These are phyloP conservation scores for Carex myosuroides DNA, from an alignment of 176 grass and related monocot species.

Conservation along the genomic window DNA sequence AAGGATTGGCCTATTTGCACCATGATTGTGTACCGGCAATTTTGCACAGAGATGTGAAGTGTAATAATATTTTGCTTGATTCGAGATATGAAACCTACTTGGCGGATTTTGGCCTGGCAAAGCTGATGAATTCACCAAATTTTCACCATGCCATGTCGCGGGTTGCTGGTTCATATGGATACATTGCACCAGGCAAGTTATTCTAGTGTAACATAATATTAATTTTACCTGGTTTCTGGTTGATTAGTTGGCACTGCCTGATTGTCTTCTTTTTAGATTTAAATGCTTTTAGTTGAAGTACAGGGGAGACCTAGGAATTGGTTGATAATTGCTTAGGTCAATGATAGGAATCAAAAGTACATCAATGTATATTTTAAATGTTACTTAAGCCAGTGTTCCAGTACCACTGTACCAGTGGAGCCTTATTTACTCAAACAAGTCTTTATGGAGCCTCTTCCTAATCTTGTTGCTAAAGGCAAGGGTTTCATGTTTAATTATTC, in stretches of 20 bases:
- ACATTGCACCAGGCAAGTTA: slow-evolving; percentile 93
- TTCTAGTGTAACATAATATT: not conserved
- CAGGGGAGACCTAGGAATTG: slow-evolving; percentile 8
- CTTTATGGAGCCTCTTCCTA: slow-evolving; percentile 20
- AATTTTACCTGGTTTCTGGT: not conserved
- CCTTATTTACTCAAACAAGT: slow-evolving; percentile 16
- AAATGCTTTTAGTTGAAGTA: slow-evolving; percentile 37
- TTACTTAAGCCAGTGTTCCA: not conserved
- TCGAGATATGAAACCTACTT: slow-evolving; percentile 75
- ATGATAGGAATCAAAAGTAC: slow-evolving; percentile 17
- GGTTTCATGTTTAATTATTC: slow-evolving; percentile 8
- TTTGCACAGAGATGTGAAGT: slow-evolving; percentile 89
- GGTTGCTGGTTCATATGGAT: slow-evolving; percentile 85
- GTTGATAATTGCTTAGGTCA: slow-evolving; percentile 6
- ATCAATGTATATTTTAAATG: not conserved
- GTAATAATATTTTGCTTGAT: slow-evolving; percentile 94
- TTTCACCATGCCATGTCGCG: slow-evolving; percentile 80
- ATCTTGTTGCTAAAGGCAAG: slow-evolving; percentile 22
- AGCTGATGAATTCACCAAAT: slow-evolving; percentile 94
- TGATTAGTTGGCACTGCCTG: not conserved
- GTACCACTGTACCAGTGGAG: slow-evolving; percentile 1
- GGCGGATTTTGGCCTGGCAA: slow-evolving; percentile 93
- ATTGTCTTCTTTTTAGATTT: not conserved
- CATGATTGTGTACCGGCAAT: slow-evolving; percentile 81
- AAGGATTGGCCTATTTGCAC: slow-evolving; percentile 88